Base-by-base conservation (phyloP, 2,329 filamentous ascomycete genomes). In the Cladosporium oxysporum region DNA sequence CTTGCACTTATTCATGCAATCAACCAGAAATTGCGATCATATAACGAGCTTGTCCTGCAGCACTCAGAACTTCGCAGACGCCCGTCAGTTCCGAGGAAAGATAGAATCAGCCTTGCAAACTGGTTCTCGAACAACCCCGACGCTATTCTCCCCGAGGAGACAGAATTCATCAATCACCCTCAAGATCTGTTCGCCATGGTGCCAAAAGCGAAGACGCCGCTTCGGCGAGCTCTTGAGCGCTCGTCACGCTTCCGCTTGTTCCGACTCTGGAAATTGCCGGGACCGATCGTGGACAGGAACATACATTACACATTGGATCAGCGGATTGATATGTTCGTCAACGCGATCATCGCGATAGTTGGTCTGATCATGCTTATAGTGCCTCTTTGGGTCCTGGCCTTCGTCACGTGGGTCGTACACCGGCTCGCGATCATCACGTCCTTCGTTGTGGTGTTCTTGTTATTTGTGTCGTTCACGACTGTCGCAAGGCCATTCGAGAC, bases 351-450 rank as follows among this genome's bases (percentile, higher is more conserved):
- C 16, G 29, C 18, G n/a, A 4, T 33, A 16, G 10, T 35, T 4
- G 52, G 52, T 2, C n/a, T 57, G 29, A 10, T 35, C 52, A 57
- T 57, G 52, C 52, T 57, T 6, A 23, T 57, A 6, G 29, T 31
- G 29, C 52, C 52, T 11, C 52, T 57, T 3, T 57, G 52, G 52
- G 4, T 11, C 8, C 11, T 57, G 16, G 52, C 26, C 5, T 57
- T n/a, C 28, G 29, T 35, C 29, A 31, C 52, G 5, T n/a, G 26
- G 16, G 8, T 57, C 12, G 18, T n/a, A 31, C 10, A 57, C 11
- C 52, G 29, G 28, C 52, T 57, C 18, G 28, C 68, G 3, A 59
- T 59, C 16, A 57, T 57, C 52, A 57, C 52, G 5, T 18, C 18
- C 18, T 57, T 57, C n/a, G 14, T 57, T 6, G 29, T 57, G 31